Evolutionary conservation across 345 rosid species (phyloP).

Genomic region (Moricandia moricandioides): DNA sequence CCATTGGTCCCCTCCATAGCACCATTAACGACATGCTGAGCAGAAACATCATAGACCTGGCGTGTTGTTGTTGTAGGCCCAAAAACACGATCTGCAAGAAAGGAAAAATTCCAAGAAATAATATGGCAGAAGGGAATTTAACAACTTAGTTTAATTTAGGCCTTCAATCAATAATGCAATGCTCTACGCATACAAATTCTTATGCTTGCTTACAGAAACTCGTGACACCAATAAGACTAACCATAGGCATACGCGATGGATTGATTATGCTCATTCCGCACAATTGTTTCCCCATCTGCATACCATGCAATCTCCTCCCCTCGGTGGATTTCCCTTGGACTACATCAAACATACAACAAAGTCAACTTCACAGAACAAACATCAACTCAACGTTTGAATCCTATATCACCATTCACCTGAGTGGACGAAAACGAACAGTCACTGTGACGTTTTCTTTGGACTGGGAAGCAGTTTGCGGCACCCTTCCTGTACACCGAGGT

Average conservation of each 20-base stretch:
- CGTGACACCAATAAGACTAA: conserved; percentile 36
- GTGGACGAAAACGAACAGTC: conserved; percentile 91
- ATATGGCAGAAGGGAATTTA: not conserved
- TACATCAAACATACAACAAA: conserved; percentile 34
- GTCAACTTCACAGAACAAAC: conserved; percentile 20
- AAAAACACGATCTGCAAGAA: conserved; percentile 73
- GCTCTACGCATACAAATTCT: not conserved
- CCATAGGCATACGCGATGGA: conserved; percentile 92
- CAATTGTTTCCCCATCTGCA: conserved; percentile 93
- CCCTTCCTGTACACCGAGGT: conserved; percentile 34
- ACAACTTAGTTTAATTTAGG: not conserved
- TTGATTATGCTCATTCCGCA: conserved; percentile 74
- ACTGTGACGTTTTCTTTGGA: conserved; percentile 91
- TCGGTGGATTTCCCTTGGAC: conserved; percentile 86
- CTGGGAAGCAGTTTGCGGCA: conserved; percentile 40
- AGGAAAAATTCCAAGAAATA: conserved; percentile 15
- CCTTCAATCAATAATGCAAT: conserved; percentile 3
- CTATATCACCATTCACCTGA: conserved; percentile 50
- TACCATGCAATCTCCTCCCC: conserved; percentile 99
- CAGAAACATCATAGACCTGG: conserved; percentile 93
- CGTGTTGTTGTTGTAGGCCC: conserved; percentile 99
- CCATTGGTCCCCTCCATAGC: conserved; percentile 96
- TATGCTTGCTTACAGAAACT: conserved; percentile 20
- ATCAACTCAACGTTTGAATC: not conserved
- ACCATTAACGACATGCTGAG: conserved; percentile 89